phyloP scores from a whole-genome alignment of 257 asterid genomes.

The Forsythia suspensa region DNA sequence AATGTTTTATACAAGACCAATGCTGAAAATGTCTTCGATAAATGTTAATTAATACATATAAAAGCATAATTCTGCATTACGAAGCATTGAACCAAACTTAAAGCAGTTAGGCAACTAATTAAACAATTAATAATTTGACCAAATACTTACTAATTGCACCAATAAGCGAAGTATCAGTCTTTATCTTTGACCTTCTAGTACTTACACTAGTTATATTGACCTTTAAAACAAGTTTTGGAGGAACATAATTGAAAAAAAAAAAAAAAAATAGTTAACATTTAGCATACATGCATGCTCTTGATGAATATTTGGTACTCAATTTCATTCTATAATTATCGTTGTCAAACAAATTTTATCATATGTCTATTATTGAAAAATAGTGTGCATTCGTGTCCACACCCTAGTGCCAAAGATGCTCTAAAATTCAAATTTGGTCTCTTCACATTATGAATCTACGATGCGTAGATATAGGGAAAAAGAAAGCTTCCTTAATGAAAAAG shows the following conservation, averaged over 20 bases:
- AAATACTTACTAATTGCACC: not conserved
- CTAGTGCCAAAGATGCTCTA: not conserved
- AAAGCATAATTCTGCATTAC: not conserved
- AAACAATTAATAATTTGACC: not conserved
- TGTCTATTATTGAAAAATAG: too few species aligned
- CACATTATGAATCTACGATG: conserved; percentile 9
- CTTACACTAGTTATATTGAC: not conserved
- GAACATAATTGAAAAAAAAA: not conserved
- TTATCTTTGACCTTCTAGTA: not conserved
- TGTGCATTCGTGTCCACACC: not conserved
- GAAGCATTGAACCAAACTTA: not conserved
- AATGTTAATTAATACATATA: not conserved
- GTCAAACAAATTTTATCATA: not conserved
- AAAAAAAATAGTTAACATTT: too few species aligned
- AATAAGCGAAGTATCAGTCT: not conserved
- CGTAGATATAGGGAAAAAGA: not conserved
- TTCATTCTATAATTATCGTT: too few species aligned
- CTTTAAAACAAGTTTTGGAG: not conserved
- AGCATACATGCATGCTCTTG: too few species aligned
- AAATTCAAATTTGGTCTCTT: conserved; percentile 20
- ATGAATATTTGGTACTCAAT: too few species aligned
- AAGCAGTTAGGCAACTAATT: not conserved
- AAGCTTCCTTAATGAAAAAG: conserved; percentile 28
- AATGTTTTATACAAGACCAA: not conserved
- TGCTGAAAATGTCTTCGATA: not conserved